These are phyloP conservation scores for Alternaria hordeiaustralica DNA, from an alignment of 2,329 filamentous ascomycete genomes.

Conservation along the genomic window DNA sequence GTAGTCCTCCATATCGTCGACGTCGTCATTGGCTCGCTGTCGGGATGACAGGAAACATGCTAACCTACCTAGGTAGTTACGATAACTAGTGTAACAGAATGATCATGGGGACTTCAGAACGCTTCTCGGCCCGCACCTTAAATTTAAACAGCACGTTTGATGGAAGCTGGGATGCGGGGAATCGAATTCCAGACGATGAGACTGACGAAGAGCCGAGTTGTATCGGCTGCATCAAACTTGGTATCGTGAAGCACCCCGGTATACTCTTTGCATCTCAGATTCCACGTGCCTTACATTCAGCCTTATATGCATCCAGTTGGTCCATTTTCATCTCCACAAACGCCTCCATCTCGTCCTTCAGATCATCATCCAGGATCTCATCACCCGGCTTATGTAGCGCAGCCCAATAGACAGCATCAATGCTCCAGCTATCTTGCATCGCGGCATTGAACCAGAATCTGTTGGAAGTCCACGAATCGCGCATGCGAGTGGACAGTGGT, in stretches of 20 bases:
- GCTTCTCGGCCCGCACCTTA: slow-evolving; percentile 12
- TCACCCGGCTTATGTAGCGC: slow-evolving; percentile 14
- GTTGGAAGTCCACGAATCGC: neutral
- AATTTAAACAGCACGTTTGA: slow-evolving; percentile 2
- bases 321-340: slow-evolving; percentile 20
- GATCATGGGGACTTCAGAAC: slow-evolving; percentile 12
- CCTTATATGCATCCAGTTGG: slow-evolving; percentile 18
- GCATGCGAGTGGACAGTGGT: neutral
- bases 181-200: neutral
- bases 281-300: neutral
- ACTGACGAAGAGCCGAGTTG: neutral
- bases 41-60: neutral
- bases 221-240: neutral
- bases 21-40: slow-evolving; percentile 11
- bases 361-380: slow-evolving; percentile 9
- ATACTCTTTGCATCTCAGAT: neutral
- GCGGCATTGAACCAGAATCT: neutral
- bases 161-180: slow-evolving; percentile 5
- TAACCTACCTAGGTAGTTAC: neutral
- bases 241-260: neutral
- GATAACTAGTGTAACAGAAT: neutral
- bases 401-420: slow-evolving; percentile 35
- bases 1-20: neutral
- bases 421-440: neutral
- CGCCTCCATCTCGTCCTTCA: slow-evolving; percentile 9